Conservation (phyloP, 208 protist genomes). For the Crithidia expoeki region DNA sequence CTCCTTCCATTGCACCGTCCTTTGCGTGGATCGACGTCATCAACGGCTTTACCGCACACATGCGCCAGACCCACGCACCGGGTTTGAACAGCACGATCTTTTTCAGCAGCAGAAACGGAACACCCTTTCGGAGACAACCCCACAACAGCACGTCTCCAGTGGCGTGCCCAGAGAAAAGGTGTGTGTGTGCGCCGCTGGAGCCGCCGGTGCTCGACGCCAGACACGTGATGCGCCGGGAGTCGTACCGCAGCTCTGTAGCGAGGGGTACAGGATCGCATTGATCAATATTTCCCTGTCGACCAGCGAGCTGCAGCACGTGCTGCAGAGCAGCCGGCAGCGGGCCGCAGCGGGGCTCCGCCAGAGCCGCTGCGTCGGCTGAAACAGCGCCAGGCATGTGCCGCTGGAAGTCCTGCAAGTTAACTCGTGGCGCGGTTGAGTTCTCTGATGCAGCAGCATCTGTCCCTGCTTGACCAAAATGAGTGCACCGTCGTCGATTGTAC, state of each 20-base stretch:
- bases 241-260: conserved; percentile 27
- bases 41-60: conserved; percentile 21
- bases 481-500: conserved; percentile 40
- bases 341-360: conserved; percentile 19
- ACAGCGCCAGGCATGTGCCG: conserved; percentile 17
- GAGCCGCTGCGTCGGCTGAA: background rate
- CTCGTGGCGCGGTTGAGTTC: background rate
- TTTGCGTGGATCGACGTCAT: conserved; percentile 1
- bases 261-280: background rate
- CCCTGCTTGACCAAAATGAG: background rate
- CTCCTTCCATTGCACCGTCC: background rate
- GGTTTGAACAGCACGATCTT: conserved; percentile 44
- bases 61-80: conserved; percentile 33
- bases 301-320: conserved; percentile 8
- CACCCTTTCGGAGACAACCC: conserved; percentile 18
- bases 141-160: conserved; percentile 57
- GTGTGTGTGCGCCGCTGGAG: conserved; percentile 5
- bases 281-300: background rate
- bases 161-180: conserved; percentile 54
- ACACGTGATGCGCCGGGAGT: conserved; percentile 54
- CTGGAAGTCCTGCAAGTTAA: background rate
- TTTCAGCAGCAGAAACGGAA: conserved; percentile 43
- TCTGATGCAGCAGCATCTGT: background rate
- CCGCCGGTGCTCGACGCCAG: conserved; percentile 13
- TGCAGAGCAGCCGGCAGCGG: background rate